Evolutionary conservation across 768 basidiomycete genomes (phyloP).

Genomic region (Lanmaoa rubissima): DNA sequence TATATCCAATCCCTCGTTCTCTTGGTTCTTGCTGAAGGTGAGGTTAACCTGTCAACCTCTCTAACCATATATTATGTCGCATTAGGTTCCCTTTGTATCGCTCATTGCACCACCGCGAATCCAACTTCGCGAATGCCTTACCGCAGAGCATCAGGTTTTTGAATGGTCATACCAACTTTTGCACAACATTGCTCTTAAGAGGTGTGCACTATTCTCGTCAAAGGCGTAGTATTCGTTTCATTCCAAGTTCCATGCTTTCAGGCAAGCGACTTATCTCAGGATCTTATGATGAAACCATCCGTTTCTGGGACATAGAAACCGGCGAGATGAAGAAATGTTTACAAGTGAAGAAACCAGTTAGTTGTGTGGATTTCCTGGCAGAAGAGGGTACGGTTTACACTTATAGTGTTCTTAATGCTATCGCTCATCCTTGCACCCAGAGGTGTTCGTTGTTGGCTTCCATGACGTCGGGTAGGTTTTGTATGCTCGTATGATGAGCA

Average conservation of each 20-base stretch:
- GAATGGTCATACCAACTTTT: slow-evolving; percentile 83
- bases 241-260: background rate
- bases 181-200: slow-evolving; percentile 74
- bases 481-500: background rate
- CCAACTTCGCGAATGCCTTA: slow-evolving; percentile 73
- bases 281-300: slow-evolving; percentile 88
- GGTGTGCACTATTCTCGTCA: slow-evolving; percentile 28
- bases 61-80: background rate
- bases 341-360: slow-evolving; percentile 85
- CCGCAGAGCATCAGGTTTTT: slow-evolving; percentile 79
- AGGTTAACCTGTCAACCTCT: background rate
- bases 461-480: slow-evolving; percentile 79
- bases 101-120: slow-evolving; percentile 80
- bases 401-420: background rate
- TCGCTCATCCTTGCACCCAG: slow-evolving; percentile 35
- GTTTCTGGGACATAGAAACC: slow-evolving; percentile 84
- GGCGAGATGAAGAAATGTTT: slow-evolving; percentile 72
- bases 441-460: slow-evolving; percentile 91
- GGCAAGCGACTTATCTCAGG: slow-evolving; percentile 85
- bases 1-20: slow-evolving; percentile 5
- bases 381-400: slow-evolving; percentile 60
- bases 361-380: slow-evolving; percentile 82
- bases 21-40: background rate
- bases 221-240: background rate
- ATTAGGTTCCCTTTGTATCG: slow-evolving; percentile 68